Percentiles rank a stretch among this genome's conserved stretches.
Conservation (phyloP, 192 early-diverging fungal genomes). For the Spizellomyces sp. region DNA sequence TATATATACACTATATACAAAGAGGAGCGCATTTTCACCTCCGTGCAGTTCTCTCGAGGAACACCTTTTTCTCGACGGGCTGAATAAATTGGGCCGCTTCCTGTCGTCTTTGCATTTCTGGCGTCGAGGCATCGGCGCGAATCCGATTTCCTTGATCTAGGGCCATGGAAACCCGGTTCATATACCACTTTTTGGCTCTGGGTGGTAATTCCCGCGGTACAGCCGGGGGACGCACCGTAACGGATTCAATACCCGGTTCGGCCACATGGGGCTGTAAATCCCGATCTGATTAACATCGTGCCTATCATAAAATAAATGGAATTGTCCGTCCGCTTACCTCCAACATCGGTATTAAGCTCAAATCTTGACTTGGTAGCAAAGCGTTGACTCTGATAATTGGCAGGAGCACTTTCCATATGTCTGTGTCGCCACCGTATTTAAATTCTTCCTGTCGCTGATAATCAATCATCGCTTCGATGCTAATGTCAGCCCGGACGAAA, state of each 20-base stretch:
- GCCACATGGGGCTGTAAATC: slow-evolving; percentile 41
- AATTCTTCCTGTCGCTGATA: slow-evolving; percentile 38
- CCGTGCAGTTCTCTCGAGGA: slow-evolving; percentile 31
- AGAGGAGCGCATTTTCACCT: background rate
- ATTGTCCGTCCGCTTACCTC: slow-evolving; percentile 33
- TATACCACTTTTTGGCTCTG: slow-evolving; percentile 58
- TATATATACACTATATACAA: background rate
- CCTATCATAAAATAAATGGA: background rate
- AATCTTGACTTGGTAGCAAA: slow-evolving; percentile 46
- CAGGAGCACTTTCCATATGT: slow-evolving; percentile 56
- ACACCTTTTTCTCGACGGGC: slow-evolving; percentile 53
- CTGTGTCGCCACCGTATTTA: slow-evolving; percentile 39
- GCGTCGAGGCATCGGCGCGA: slow-evolving; percentile 1
- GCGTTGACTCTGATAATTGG: slow-evolving; percentile 44
- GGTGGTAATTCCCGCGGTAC: slow-evolving; percentile 50
- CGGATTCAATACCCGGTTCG: slow-evolving; percentile 41
- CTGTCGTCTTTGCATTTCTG: slow-evolving; percentile 28
- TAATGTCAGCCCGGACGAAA: slow-evolving; percentile 49
- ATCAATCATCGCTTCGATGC: slow-evolving; percentile 44
- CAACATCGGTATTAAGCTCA: slow-evolving; percentile 33
- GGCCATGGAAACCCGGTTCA: slow-evolving; percentile 56
- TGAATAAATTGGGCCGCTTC: slow-evolving; percentile 43
- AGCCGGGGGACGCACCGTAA: slow-evolving; percentile 53
- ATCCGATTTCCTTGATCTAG: slow-evolving; percentile 41
- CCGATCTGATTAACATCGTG: slow-evolving; percentile 1